A percentile compares a stretch with the other conserved stretches of the same genome.
phyloP scores from a whole-genome alignment of 2,329 filamentous ascomycete genomes.

The Hypoxylon sp. region DNA sequence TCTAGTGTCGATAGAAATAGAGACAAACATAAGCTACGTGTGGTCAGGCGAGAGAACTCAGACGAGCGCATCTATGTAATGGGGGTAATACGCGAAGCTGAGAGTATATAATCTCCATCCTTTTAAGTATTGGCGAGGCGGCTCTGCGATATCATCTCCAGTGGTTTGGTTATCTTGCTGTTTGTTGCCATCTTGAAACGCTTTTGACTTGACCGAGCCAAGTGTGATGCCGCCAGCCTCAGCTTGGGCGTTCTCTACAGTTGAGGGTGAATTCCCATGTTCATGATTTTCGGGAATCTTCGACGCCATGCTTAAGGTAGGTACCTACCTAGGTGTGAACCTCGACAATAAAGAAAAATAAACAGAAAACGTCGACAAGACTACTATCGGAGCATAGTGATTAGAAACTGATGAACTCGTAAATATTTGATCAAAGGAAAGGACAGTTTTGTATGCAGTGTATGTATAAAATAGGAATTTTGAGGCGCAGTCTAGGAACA shows the following conservation, averaged over 20 bases:
- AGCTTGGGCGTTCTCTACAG: neutral
- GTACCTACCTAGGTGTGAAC: no score
- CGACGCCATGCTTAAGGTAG: slow-evolving; percentile 12
- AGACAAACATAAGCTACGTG: slow-evolving; percentile 42
- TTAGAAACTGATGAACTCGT: neutral
- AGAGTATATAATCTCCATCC: slow-evolving; percentile 41
- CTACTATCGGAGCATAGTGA: slow-evolving; percentile 12
- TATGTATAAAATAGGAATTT: neutral
- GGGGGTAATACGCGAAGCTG: slow-evolving; percentile 33
- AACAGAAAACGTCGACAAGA: neutral
- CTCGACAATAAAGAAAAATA: neutral
- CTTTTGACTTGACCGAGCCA: slow-evolving; percentile 11
- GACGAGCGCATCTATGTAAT: neutral
- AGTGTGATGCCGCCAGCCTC: slow-evolving; percentile 31
- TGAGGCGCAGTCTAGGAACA: slow-evolving; percentile 13
- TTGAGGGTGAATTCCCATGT: slow-evolving; percentile 2
- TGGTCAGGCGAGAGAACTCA: slow-evolving; percentile 6
- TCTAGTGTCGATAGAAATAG: slow-evolving; percentile 64
- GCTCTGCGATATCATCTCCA: slow-evolving; percentile 4
- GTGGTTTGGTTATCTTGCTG: slow-evolving; percentile 7
- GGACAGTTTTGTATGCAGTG: slow-evolving; percentile 1
- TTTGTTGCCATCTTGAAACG: slow-evolving; percentile 17
- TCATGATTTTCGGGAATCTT: slow-evolving; percentile 20
- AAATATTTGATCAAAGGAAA: slow-evolving; percentile 5
- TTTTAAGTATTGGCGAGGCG: slow-evolving; percentile 34